Evolutionary conservation across 129 eudicot genomes (phyloP), one percentile per base, ranked within the genome.

Genomic region (Ambrosia artemisiifolia): DNA sequence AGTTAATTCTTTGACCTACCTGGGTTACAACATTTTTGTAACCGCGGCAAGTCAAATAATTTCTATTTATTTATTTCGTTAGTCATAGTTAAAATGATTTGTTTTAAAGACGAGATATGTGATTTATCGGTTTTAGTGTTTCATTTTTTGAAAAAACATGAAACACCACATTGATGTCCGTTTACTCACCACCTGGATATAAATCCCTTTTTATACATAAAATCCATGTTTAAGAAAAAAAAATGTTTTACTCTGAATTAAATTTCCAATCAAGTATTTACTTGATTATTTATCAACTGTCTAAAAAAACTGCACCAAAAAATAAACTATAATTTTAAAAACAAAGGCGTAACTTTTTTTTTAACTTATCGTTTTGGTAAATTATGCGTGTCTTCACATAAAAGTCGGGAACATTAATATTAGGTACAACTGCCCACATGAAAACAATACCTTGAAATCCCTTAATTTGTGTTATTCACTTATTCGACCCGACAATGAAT

Each of bases 341-440:
- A 42, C 19, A 65, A 19, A 56, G 28, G 63, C n/a, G 6, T 20
- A 55, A 55, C 3, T 24, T 56, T 20, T 56, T 20, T 55, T 55
- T 9, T 0, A 34, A 6, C 68, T 63, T 16, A 30, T 69, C 20
- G 47, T 51, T 73, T 73, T 11, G 24, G 70, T 73, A 18, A 73
- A 36, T 46, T 73, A 48, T 20, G 28, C 3, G 12, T 62, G 78
- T 73, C 78, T 20, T 18, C 36, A 62, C 38, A 16, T 32, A 44
- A 17, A 73, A 28, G 38, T 32, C 36, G 13, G 63, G 48, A 60
- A 47, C 78, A 73, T 60, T 50, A 33, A 47, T n/a, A 46, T 62
- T 63, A 12, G 78, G 78, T 73, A 73, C 78, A 73, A 62, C 78
- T 62, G 70, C 70, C 70, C 70, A 33, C 70, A 62, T 64, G 70